Evolutionary conservation across 495 filamentous ascomycete genomes (phyloP).

Genomic region (Terfezia boudieri): DNA sequence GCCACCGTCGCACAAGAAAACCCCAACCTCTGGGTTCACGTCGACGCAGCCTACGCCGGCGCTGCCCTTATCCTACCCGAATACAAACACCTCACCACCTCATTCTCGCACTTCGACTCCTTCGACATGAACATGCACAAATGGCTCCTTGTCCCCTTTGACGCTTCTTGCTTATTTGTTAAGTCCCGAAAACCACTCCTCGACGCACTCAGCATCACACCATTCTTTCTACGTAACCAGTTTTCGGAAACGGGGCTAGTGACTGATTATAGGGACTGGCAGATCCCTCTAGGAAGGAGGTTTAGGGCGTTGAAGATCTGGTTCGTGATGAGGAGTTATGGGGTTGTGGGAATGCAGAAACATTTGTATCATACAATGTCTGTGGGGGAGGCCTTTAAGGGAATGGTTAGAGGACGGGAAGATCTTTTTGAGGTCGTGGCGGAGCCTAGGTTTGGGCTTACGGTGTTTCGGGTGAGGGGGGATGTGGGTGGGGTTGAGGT

Average conservation of each 20-base stretch:
- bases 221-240: conserved; percentile 58
- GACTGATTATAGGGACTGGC: conserved; percentile 96
- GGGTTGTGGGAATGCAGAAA: conserved; percentile 50
- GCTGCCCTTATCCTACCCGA: conserved; percentile 61
- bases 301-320: conserved; percentile 88
- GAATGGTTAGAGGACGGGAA: conserved; percentile 30
- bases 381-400: conserved; percentile 48
- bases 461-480: conserved; percentile 40
- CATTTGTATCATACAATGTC: conserved; percentile 44
- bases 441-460: conserved; percentile 55
- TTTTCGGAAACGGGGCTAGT: conserved; percentile 66
- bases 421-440: conserved; percentile 66
- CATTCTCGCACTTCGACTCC: conserved; percentile 50
- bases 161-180: conserved; percentile 66
- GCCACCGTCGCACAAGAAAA: conserved; percentile 38
- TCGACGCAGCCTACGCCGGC: conserved; percentile 93
- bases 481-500: conserved; percentile 6
- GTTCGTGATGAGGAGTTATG: conserved; percentile 84
- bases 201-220: conserved; percentile 58
- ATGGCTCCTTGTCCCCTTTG: conserved; percentile 90
- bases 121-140: conserved; percentile 97
- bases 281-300: conserved; percentile 82
- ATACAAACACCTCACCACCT: conserved; percentile 43
- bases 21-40: conserved; percentile 66
- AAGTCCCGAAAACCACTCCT: conserved; percentile 51